phyloP scores from a whole-genome alignment of 2,329 filamentous ascomycete species.

The Phyllachora maydis region DNA sequence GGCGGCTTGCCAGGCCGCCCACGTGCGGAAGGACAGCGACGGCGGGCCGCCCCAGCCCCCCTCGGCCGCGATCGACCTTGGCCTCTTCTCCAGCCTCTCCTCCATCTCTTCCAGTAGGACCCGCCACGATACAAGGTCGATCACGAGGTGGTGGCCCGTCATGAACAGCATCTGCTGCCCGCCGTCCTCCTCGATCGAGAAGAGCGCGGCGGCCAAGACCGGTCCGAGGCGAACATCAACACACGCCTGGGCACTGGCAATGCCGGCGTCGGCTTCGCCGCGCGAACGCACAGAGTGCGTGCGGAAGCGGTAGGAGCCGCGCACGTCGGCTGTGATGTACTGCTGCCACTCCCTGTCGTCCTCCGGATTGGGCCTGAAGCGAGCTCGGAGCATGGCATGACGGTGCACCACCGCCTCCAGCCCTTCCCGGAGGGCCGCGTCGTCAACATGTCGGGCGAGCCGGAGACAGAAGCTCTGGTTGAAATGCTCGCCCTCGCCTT shows the following conservation, averaged over 20 bases:
- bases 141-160: constrained; percentile 14
- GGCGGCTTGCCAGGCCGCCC: constrained; percentile 14
- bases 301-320: constrained; percentile 6
- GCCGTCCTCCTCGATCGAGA: constrained; percentile 4
- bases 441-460: constrained; percentile 8
- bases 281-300: background rate
- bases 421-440: constrained; percentile 5
- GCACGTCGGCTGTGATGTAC: constrained; percentile 6
- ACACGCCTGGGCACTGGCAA: constrained; percentile 8
- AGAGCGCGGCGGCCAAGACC: constrained; percentile 7
- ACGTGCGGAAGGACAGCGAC: constrained; percentile 14
- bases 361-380: constrained; percentile 6
- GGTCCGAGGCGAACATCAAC: constrained; percentile 7
- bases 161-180: constrained; percentile 10
- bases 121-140: constrained; percentile 24
- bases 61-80: background rate
- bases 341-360: constrained; percentile 8
- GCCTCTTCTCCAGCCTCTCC: constrained; percentile 10
- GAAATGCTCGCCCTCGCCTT: constrained; percentile 14
- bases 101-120: constrained; percentile 21
- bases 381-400: constrained; percentile 15
- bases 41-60: no score
- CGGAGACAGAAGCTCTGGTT: constrained; percentile 21
- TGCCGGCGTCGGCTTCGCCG: constrained; percentile 2
- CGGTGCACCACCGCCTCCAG: constrained; percentile 9